phyloP scores from a whole-genome alignment of 192 early-diverging fungal species.

The Helicostylum pulchrum region DNA sequence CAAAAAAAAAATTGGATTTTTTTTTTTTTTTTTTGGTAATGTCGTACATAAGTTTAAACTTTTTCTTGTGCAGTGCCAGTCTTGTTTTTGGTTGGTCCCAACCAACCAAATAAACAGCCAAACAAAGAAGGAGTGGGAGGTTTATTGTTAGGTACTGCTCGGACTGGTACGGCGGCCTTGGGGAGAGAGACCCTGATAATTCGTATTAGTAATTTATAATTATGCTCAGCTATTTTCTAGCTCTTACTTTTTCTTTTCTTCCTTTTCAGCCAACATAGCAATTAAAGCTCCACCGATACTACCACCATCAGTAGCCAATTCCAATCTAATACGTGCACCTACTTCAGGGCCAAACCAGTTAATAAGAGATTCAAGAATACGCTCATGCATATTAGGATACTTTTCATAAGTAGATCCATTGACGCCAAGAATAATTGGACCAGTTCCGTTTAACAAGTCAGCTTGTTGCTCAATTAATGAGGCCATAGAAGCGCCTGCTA shows the following conservation, averaged over 20 bases:
- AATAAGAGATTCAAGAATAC: conserved; percentile 69
- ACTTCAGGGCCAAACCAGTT: conserved; percentile 74
- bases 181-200: too few species aligned
- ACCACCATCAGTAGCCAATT: conserved; percentile 72
- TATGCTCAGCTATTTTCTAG: neutral
- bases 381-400: conserved; percentile 78
- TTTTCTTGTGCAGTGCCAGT: too few species aligned
- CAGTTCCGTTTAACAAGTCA: conserved; percentile 18
- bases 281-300: conserved; percentile 77
- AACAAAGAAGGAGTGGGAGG: conserved; percentile 12
- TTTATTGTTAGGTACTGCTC: neutral
- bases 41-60: too few species aligned
- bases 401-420: conserved; percentile 89
- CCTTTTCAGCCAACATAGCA: conserved; percentile 45
- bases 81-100: neutral
- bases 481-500: conserved; percentile 66
- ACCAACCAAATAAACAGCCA: conserved; percentile 8
- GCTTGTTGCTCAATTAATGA: conserved; percentile 45
- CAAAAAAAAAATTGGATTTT: too few species aligned
- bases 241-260: conserved; percentile 9
- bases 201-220: neutral
- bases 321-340: conserved; percentile 61
- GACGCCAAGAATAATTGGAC: conserved; percentile 74
- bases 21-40: too few species aligned
- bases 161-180: neutral